phyloP scores from a whole-genome alignment of 2,329 filamentous ascomycete genomes.

The Botrytis hyacinthi region DNA sequence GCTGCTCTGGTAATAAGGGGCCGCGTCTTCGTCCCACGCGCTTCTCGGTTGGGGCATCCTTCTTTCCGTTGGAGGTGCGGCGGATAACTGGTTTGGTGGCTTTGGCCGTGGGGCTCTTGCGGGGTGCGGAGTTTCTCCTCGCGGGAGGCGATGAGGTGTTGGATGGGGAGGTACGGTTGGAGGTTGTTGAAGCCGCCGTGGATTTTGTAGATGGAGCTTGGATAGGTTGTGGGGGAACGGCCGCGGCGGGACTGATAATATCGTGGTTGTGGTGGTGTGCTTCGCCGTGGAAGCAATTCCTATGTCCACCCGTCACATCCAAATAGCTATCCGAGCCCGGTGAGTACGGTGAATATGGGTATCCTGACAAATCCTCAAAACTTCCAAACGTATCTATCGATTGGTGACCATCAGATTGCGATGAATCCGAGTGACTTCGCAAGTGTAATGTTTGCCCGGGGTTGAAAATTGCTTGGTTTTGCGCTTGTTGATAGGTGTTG shows the following conservation, averaged over 20 bases:
- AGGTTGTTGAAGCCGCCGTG: conserved; percentile 55
- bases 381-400: conserved; percentile 60
- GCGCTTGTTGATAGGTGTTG: conserved; percentile 62
- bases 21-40: conserved; percentile 88
- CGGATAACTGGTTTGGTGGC: conserved; percentile 80
- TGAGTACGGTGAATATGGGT: conserved; percentile 72
- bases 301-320: conserved; percentile 54
- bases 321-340: conserved; percentile 74
- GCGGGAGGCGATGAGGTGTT: conserved; percentile 58
- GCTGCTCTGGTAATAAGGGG: conserved; percentile 86
- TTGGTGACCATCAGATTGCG: conserved; percentile 67
- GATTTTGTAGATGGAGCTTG: conserved; percentile 60
- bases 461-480: conserved; percentile 73
- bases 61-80: conserved; percentile 72
- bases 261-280: conserved; percentile 50
- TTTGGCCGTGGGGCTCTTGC: conserved; percentile 64
- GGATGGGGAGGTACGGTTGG: conserved; percentile 60
- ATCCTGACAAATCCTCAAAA: conserved; percentile 73
- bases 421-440: conserved; percentile 82
- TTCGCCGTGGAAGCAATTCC: conserved; percentile 61
- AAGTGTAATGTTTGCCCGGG: conserved; percentile 87
- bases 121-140: conserved; percentile 68
- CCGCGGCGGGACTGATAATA: conserved; percentile 64
- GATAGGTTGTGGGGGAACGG: conserved; percentile 67
- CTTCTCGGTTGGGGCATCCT: conserved; percentile 80